Conservation (phyloP, 257 asterid genomes). For the Solanum corneliomulleri region DNA sequence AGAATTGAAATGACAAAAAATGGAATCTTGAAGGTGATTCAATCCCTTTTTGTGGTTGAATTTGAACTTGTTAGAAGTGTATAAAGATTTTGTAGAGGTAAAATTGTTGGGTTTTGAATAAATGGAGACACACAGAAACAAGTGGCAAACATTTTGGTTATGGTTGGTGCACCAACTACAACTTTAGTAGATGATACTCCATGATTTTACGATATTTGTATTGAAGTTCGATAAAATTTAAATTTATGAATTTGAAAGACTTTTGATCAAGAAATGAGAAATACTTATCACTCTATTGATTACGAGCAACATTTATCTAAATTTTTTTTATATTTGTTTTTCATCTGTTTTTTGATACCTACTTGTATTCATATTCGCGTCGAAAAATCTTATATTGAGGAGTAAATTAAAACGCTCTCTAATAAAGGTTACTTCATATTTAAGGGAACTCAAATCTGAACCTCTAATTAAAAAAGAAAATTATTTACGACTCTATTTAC, state of each 20-base stretch:
- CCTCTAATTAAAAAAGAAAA: neutral
- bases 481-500: neutral
- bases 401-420: rapidly evolving
- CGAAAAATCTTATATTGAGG: too few species aligned
- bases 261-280: too few species aligned
- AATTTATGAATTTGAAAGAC: too few species aligned
- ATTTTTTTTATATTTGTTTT: too few species aligned
- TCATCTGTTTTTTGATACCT: rapidly evolving
- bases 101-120: neutral
- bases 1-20: neutral
- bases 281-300: too few species aligned
- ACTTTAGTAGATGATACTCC: neutral
- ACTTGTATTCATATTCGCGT: rapidly evolving
- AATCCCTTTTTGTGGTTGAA: neutral
- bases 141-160: neutral
- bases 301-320: neutral
- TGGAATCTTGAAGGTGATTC: neutral
- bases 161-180: neutral
- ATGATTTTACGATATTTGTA: too few species aligned
- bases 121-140: neutral
- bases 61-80: neutral
- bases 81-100: neutral
- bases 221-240: too few species aligned
- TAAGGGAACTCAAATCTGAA: rapidly evolving
- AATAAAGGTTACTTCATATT: too few species aligned